Base-by-base conservation (phyloP, 2,329 filamentous ascomycete species). In the Zasmidium citrigriseum region DNA sequence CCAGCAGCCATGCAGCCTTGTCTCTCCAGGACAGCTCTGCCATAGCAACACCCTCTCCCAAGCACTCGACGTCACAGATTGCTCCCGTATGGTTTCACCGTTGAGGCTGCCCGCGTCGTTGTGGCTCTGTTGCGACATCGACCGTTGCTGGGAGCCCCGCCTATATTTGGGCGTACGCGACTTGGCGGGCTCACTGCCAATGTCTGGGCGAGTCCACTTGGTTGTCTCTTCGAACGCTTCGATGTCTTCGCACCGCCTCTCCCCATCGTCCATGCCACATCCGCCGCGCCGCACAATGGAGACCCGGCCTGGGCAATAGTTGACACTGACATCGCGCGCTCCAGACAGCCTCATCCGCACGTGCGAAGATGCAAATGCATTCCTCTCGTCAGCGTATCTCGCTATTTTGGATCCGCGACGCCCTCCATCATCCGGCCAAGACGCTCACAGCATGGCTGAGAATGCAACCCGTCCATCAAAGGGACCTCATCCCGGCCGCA, bases 151-250 rank as follows among this genome's bases (percentile, higher is more conserved):
- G 9, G 50, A 20, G 24, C 18, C 34, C 34, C 34, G 34, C 34
- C 50, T 53, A 45, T 53, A 23, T n/a, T 45, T 53, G 50, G 23
- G 7, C 34, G n/a, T 14, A 46, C 23, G 44, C 38, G 18, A 22
- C 50, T 52, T 46, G 51, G 38, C 51, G 2, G 34, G 38, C 51
- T 54, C 51, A 54, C 51, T 41, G 51, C 51, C 51, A 54, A 54
- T 41, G 29, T 38, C 41, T 44, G 20, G 51, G 51, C 51, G 51
- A 21, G 25, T 54, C 51, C 51, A 46, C 51, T 44, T 46, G 38
- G 34, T 41, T 54, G 25, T 46, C 51, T 54, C 38, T 29, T 54
- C 27, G 12, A 46, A 46, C 51, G 41, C 51, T 54, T 46, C 51
- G 41, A 23, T 46, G 21, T 27, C 51, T 54, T 54, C 51, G 51